Base-by-base conservation (phyloP, 495 filamentous ascomycete species). In the Pyrenopolyporus hunteri region DNA sequence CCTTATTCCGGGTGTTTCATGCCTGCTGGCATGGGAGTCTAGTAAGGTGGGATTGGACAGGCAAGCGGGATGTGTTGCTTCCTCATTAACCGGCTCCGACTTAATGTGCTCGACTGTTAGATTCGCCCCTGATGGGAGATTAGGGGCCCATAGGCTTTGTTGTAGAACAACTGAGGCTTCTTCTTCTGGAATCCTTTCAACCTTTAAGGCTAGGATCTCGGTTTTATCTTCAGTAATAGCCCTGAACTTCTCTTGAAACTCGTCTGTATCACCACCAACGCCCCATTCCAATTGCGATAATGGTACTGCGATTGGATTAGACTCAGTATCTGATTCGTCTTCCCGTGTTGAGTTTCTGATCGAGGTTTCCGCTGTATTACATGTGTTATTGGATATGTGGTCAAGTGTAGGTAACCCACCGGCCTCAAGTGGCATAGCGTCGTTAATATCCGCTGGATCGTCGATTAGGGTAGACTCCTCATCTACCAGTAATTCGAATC, bases 381-480 rank as follows among this genome's bases (percentile, higher is more conserved):
- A 26, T 25, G 22, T 11, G 37, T n/a, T 37, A 16, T 44, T 47
- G 9, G 17, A 23, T 28, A 11, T 8, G 39, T 58, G 22, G 13
- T 57, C 26, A n/a, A 13, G 42, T 22, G 25, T 17, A 26, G 32
- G 46, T 9, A 20, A 16, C 31, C 20, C 17, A 37, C 11, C 28
- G 19, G 36, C 10, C 11, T 59, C 20, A 28, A 40, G 14, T 31
- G 44, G 13, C 13, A 13, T 20, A 8, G 14, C 44, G 26, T 42
- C 13, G 4, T 57, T 53, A 29, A 32, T 26, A 43, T 67, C 46
- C 46, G 60, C 37, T 54, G 32, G 14, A 37, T 67, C 54, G 16
- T 20, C 54, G 22, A 65, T 32, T 13, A 70, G 32, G 6, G 68
- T 64, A 31, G 52, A 44, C 8, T 14, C 63, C 8, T 65, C 60